Conservation (phyloP, 2,329 filamentous ascomycete genomes). For the Alternaria ethzedia region DNA sequence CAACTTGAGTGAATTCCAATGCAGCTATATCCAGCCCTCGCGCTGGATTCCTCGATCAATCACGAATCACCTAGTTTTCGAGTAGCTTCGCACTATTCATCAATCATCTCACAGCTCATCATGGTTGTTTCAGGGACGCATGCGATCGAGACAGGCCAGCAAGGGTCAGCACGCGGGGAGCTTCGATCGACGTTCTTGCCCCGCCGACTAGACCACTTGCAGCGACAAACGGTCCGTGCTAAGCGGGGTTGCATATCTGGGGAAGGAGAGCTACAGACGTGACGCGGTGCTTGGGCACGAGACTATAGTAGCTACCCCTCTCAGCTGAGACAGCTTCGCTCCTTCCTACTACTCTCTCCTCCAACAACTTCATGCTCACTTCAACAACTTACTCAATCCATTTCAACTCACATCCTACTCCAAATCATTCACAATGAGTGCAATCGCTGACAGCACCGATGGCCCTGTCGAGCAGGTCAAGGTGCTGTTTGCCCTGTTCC, state of each 20-base stretch:
- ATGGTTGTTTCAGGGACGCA: constrained; percentile 17
- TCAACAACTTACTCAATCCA: constrained; percentile 22
- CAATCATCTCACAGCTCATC: background rate
- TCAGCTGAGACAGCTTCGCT: constrained; percentile 24
- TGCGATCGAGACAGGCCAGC: constrained; percentile 14
- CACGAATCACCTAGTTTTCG: background rate
- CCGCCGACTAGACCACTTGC: constrained; percentile 24
- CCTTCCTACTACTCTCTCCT: constrained; percentile 21
- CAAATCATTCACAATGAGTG: constrained; percentile 47
- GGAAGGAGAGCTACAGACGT: constrained; percentile 26
- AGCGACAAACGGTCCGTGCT: constrained; percentile 20
- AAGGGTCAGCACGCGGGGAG: constrained; percentile 15
- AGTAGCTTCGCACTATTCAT: background rate
- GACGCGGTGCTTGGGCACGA: constrained; percentile 29
- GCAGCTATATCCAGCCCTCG: background rate
- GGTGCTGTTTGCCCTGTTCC: constrained; percentile 65
- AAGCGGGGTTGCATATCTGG: constrained; percentile 36
- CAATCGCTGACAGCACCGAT: constrained; percentile 47
- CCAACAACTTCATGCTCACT: constrained; percentile 25
- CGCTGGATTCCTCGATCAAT: background rate
- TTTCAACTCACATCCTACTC: constrained; percentile 20
- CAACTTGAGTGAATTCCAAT: background rate
- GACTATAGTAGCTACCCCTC: constrained; percentile 27
- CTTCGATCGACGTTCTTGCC: constrained; percentile 21
- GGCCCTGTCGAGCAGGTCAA: constrained; percentile 65